These are phyloP conservation scores for Pseudisothecium myosuroides DNA, from an alignment of 225 moss, liverwort and hornwort species.

Conservation along the genomic window DNA sequence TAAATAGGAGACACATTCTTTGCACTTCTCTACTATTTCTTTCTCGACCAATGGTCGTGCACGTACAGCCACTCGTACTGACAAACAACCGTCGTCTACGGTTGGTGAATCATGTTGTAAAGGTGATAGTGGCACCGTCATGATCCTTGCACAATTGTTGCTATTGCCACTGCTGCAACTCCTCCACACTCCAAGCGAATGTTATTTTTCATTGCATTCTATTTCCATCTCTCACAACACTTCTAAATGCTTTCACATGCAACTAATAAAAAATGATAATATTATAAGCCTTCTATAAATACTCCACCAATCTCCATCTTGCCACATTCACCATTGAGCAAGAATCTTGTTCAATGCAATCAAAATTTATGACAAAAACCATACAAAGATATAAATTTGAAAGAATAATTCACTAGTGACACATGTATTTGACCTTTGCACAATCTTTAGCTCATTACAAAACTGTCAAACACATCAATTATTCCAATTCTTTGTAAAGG, in stretches of 20 bases:
- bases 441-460: background rate
- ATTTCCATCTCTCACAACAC: background rate
- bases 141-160: background rate
- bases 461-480: background rate
- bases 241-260: background rate
- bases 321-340: background rate
- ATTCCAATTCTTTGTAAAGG: background rate
- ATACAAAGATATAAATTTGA: background rate
- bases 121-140: constrained; percentile 30
- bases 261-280: background rate
- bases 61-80: constrained; percentile 65
- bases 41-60: constrained; percentile 75
- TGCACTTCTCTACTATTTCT: constrained; percentile 76
- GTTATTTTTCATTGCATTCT: background rate
- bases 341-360: background rate
- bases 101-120: background rate
- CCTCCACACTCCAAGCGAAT: background rate
- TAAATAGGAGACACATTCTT: constrained; percentile 72
- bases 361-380: background rate
- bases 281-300: background rate
- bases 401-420: background rate
- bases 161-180: background rate
- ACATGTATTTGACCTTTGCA: background rate
- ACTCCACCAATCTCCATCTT: background rate
- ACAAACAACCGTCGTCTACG: constrained; percentile 35